phyloP scores from a whole-genome alignment of 768 basidiomycete species.

The Cantharellus cinnabarinus region DNA sequence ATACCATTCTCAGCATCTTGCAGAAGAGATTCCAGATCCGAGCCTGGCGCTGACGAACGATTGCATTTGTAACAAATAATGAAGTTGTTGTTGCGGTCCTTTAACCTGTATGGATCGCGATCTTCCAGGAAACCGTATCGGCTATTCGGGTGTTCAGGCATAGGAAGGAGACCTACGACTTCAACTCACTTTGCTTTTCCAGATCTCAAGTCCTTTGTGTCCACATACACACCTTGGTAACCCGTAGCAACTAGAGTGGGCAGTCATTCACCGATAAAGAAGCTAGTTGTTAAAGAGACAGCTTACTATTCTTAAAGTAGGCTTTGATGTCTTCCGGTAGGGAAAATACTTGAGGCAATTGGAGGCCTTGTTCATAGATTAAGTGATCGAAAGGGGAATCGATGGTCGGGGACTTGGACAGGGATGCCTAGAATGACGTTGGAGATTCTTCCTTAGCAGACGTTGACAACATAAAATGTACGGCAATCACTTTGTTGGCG shows the following conservation, averaged over 20 bases:
- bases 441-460: too few species aligned
- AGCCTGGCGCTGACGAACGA: conserved; percentile 35
- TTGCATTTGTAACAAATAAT: conserved; percentile 87
- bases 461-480: background rate
- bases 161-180: conserved; percentile 6
- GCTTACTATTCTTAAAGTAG: conserved; percentile 73
- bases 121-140: conserved; percentile 82
- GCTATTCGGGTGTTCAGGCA: conserved; percentile 19
- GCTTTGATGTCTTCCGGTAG: conserved; percentile 67
- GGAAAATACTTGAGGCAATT: conserved; percentile 63
- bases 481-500: conserved; percentile 35
- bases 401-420: background rate
- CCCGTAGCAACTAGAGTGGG: conserved; percentile 44
- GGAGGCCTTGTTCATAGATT: conserved; percentile 43
- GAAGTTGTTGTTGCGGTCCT: conserved; percentile 62
- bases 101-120: conserved; percentile 69
- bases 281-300: background rate
- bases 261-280: conserved; percentile 1
- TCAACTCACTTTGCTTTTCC: conserved; percentile 61
- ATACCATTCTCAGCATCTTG: background rate
- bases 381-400: conserved; percentile 26
- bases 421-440: background rate
- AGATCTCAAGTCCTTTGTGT: conserved; percentile 53
- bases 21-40: background rate
- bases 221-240: conserved; percentile 64